Percentiles rank a stretch among this genome's conserved stretches.
Conservation (phyloP, 305 asterid genomes). For the Fraxinus dipetala region DNA sequence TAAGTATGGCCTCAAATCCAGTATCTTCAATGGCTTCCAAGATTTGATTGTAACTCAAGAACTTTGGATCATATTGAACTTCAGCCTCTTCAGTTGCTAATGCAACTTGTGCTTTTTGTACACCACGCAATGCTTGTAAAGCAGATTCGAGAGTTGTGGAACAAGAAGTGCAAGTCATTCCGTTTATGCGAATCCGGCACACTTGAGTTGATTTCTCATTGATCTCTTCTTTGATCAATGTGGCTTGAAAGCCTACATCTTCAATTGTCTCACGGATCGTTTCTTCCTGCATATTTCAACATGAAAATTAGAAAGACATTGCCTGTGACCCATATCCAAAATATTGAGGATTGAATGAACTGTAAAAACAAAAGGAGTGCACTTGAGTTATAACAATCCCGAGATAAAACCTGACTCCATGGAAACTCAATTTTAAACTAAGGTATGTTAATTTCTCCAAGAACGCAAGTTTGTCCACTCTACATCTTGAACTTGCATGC, state of each 20-base stretch:
- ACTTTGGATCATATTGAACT: constrained; percentile 44
- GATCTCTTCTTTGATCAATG: constrained; percentile 41
- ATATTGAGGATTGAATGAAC: background rate
- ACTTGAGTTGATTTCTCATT: constrained; percentile 36
- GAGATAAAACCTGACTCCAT: background rate
- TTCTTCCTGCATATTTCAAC: constrained; percentile 46
- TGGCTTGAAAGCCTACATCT: constrained; percentile 71
- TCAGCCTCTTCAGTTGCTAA: constrained; percentile 34
- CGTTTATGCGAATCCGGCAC: constrained; percentile 51
- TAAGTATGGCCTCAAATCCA: constrained; percentile 55
- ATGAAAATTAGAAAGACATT: background rate
- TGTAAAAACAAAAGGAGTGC: background rate
- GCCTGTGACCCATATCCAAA: background rate
- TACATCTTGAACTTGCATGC: background rate
- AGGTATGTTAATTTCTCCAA: background rate
- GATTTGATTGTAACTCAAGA: constrained; percentile 34
- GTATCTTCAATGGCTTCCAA: constrained; percentile 37
- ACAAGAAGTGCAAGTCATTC: constrained; percentile 67
- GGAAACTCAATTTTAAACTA: background rate
- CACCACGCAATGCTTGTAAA: constrained; percentile 44
- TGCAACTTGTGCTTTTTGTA: constrained; percentile 37
- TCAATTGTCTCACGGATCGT: constrained; percentile 61
- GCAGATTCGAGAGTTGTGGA: constrained; percentile 53
- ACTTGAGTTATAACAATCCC: background rate
- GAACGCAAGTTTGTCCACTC: background rate